Conservation (phyloP, 805 yeast genomes). For the Metschnikowia vanudenii region DNA sequence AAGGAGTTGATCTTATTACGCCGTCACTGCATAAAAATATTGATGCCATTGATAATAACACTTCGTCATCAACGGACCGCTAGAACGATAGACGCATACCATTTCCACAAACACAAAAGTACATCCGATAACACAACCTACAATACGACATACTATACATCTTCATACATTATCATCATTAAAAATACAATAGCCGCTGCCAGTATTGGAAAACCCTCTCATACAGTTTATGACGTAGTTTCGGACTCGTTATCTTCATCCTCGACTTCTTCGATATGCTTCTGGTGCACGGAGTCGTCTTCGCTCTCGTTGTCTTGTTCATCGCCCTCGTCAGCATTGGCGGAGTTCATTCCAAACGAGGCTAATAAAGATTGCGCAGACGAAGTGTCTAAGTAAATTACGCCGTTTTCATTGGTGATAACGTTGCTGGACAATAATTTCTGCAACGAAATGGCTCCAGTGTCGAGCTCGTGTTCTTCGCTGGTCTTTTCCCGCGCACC, state of each 20-base stretch:
- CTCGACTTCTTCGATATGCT: constrained; percentile 35
- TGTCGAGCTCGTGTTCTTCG: constrained; percentile 23
- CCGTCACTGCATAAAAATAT: too few species aligned
- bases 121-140: too few species aligned
- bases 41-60: too few species aligned
- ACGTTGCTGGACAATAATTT: constrained; percentile 47
- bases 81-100: too few species aligned
- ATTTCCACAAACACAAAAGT: too few species aligned
- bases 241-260: constrained; percentile 27
- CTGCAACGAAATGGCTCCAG: constrained; percentile 44
- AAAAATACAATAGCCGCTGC: constrained; percentile 16
- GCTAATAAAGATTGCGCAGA: constrained; percentile 64
- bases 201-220: constrained; percentile 1
- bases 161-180: constrained; percentile 18
- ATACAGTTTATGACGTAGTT: constrained; percentile 9
- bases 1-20: too few species aligned
- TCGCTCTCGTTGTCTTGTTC: constrained; percentile 29
- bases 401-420: constrained; percentile 59
- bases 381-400: constrained; percentile 61
- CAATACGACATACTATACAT: too few species aligned
- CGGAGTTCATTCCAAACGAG: constrained; percentile 39
- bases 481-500: constrained; percentile 22
- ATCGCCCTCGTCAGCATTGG: constrained; percentile 24
- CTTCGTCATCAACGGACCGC: too few species aligned
- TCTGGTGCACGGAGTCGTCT: constrained; percentile 25